phyloP scores from a whole-genome alignment of 306 rosid genomes.

The Datisca glomerata region DNA sequence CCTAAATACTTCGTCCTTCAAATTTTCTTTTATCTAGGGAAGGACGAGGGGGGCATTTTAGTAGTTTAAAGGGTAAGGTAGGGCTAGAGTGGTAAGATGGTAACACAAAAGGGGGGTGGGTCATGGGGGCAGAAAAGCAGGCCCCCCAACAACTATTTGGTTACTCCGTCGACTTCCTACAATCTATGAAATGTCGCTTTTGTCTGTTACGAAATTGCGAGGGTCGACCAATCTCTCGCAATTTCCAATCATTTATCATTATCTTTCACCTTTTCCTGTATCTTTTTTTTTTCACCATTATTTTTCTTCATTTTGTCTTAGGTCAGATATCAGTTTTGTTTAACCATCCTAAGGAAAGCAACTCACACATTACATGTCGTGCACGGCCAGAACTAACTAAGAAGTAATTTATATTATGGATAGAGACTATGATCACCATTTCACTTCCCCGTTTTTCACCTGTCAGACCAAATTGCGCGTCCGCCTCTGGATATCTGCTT shows the following conservation, averaged over 20 bases:
- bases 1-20: neutral
- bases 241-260: neutral
- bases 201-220: constrained; percentile 24
- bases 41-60: neutral
- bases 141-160: constrained; percentile 45
- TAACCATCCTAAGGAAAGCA: no score
- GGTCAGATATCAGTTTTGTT: neutral
- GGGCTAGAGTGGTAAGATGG: constrained; percentile 25
- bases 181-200: constrained; percentile 21
- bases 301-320: neutral
- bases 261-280: neutral
- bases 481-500: no score
- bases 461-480: no score
- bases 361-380: no score
- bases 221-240: constrained; percentile 29
- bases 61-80: neutral
- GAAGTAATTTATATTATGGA: no score
- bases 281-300: neutral
- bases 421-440: neutral
- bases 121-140: constrained; percentile 14
- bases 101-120: constrained; percentile 17
- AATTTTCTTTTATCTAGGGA: neutral
- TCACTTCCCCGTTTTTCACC: neutral
- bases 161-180: constrained; percentile 49
- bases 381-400: no score